Base-by-base conservation (phyloP, 1,284 basidiomycete genomes). In the Cryptococcus jaspeensis region DNA sequence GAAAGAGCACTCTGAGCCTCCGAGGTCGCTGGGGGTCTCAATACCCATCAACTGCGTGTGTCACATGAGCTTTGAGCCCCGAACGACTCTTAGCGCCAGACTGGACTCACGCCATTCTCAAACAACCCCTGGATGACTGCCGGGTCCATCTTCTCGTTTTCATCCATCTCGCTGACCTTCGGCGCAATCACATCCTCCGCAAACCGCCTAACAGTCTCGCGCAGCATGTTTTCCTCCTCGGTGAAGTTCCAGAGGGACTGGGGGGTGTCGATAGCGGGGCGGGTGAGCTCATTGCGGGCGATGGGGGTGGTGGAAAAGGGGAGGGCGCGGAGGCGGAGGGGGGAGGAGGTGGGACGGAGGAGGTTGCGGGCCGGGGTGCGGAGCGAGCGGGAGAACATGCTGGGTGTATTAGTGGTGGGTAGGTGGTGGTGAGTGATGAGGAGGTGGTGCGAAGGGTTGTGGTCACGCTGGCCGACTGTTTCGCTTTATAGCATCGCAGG, bases 141-240 rank as follows among this genome's bases (percentile, higher is more conserved):
- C 1, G 90, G 86, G 75, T 97, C 92, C 96, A 99, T 99, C 69
- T 80, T 81, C 78, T 99, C 96, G 52, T 87, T 88, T 81, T 99
- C 95, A 75, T 99, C 95, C 96, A 99, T 99, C 72, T 93, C 90
- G 41, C 87, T 84, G 54, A 97, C 94, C 73, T 86, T 90, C 45
- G 96, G 95, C 11, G 80, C 89, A 22, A 99, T 85, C 36, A 95
- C 87, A 55, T 98, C 92, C 58, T 84, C 81, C 0, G 95, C 91
- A 66, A 97, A 98, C 41, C 89, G 86, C 70, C 84, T 83, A 23
- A 96, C 93, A 13, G 88, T 84, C 62, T 97, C 93, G 42, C 89
- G 83, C 22, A 96, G 82, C 87, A 95, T 89, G 58, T 87, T 80
- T 77, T 97, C 93, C 71, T 97, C 93, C 43, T 95, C 92, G 11